Base-by-base conservation (phyloP, 495 filamentous ascomycete species). In the Xylaria cubensis region DNA sequence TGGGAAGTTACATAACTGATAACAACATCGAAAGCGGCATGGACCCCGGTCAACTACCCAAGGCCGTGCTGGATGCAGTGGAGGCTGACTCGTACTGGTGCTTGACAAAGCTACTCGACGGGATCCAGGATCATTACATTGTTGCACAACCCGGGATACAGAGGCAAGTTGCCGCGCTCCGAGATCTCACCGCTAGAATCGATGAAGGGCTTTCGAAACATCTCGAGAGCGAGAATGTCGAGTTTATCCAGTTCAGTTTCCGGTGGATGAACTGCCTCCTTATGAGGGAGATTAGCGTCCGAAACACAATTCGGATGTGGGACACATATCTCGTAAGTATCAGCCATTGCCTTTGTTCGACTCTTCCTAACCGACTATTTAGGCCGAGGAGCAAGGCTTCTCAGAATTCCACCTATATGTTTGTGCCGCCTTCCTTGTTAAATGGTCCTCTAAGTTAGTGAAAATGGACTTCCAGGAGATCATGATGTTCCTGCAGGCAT, bases 21-120 rank as follows among this genome's bases (percentile, higher is more conserved):
- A 88, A 90, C n/a, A 91, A 98, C 76, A 91, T 98, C 56, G 94
- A 97, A 81, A 90, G 88, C 74, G 94, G 94, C 70, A 97, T 98
- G 94, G 95, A 99, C 79, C 96, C 96, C 0, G 97, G 94, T 15
- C 95, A 97, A 80, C 85, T 99, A 44, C 96, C 96, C 8, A 92
- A 89, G 77, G 87, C 94, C 44, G 96, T 99, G 51, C 84, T 99
- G 44, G 96, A 99, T 83, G 96, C 97, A 3, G 95, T 98, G 32
- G 97, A 99, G 84, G 96, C 96, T 26, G 96, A 99, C 83, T 92
- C 94, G 1, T 99, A 98, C 82, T 99, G 96, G 96, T 98, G 96
- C 79, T 84, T 99, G 55, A 97, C 96, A 0, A 98, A 98, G 79
- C 84, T 99, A 19, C 88, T 99, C 6, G 97, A 99, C 74, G 97